A percentile compares a stretch with the other conserved stretches of the same genome.
Conservation (phyloP, 1,284 basidiomycete species). For the Mycena sp. region DNA sequence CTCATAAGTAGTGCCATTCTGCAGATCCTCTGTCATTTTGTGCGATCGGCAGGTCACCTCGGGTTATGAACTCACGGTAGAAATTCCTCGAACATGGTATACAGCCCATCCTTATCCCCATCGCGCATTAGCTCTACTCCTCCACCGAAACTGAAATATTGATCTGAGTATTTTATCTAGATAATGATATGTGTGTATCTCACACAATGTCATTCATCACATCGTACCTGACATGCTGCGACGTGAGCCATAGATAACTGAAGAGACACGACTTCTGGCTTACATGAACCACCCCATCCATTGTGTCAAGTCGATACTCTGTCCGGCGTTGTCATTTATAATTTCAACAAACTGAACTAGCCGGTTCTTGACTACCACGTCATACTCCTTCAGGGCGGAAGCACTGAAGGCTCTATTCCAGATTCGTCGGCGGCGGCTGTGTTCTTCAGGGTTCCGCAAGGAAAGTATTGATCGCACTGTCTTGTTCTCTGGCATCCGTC, state of each 20-base stretch:
- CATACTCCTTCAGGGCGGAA: slow-evolving; percentile 48
- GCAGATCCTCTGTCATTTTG: not conserved
- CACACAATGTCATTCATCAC: slow-evolving; percentile 6
- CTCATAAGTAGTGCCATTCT: slow-evolving; percentile 24
- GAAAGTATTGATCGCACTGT: slow-evolving; percentile 36
- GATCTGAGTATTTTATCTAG: not conserved
- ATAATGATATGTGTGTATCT: not conserved
- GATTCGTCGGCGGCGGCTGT: slow-evolving; percentile 47
- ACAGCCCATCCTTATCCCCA: slow-evolving; percentile 14
- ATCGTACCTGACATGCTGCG: slow-evolving; percentile 46
- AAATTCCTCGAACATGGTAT: slow-evolving; percentile 8
- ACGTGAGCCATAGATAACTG: slow-evolving; percentile 39
- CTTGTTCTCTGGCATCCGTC: slow-evolving; percentile 28
- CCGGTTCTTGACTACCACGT: slow-evolving; percentile 43
- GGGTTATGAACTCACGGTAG: not conserved
- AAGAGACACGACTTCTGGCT: not conserved
- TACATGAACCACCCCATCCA: slow-evolving; percentile 16
- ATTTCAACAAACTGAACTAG: slow-evolving; percentile 44
- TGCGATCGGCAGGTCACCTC: not conserved
- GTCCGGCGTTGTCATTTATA: slow-evolving; percentile 33
- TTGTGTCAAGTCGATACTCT: slow-evolving; percentile 34
- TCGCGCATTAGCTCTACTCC: slow-evolving; percentile 39
- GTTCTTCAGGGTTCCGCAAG: slow-evolving; percentile 43
- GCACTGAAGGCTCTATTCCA: slow-evolving; percentile 54
- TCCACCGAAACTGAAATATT: slow-evolving; percentile 37